Evolutionary conservation across 164 flowering plant species (phyloP).

Genomic region (Dillenia suffruticosa): DNA sequence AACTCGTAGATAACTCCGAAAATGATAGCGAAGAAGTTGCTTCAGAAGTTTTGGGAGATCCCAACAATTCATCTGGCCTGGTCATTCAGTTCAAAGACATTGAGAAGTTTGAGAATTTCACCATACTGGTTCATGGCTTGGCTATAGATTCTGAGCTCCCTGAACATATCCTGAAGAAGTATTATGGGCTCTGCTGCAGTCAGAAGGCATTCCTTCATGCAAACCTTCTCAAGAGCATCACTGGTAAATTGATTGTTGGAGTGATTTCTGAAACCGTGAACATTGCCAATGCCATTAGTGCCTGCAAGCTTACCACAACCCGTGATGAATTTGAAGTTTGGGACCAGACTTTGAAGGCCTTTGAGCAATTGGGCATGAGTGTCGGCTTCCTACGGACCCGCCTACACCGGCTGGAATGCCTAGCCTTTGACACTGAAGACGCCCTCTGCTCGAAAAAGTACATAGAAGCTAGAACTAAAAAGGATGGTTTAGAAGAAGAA

Average conservation of each 20-base stretch:
- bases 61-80: conserved; percentile 14
- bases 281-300: conserved; percentile 39
- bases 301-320: conserved; percentile 27
- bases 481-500: conserved; percentile 14
- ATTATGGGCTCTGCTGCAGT: conserved; percentile 39
- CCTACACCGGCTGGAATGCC: conserved; percentile 20
- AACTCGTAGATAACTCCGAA: conserved; percentile 27
- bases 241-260: conserved; percentile 28
- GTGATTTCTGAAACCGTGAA: conserved; percentile 33
- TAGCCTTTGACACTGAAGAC: conserved; percentile 32
- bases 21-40: conserved; percentile 24
- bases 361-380: conserved; percentile 49
- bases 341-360: conserved; percentile 44
- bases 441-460: conserved; percentile 24
- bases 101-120: conserved; percentile 25
- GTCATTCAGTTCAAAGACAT: conserved; percentile 21
- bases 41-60: conserved; percentile 28
- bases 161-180: conserved; percentile 19
- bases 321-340: conserved; percentile 29
- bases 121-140: conserved; percentile 27
- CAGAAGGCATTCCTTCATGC: conserved; percentile 33
- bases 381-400: conserved; percentile 45
- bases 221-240: conserved; percentile 24
- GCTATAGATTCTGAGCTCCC: conserved; percentile 31
- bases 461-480: conserved; percentile 22